Percentiles rank a stretch among this genome's conserved stretches.
These are phyloP conservation scores for Zygoascus sp. DNA, from an alignment of 1,139 yeast species.

Conservation along the genomic window DNA sequence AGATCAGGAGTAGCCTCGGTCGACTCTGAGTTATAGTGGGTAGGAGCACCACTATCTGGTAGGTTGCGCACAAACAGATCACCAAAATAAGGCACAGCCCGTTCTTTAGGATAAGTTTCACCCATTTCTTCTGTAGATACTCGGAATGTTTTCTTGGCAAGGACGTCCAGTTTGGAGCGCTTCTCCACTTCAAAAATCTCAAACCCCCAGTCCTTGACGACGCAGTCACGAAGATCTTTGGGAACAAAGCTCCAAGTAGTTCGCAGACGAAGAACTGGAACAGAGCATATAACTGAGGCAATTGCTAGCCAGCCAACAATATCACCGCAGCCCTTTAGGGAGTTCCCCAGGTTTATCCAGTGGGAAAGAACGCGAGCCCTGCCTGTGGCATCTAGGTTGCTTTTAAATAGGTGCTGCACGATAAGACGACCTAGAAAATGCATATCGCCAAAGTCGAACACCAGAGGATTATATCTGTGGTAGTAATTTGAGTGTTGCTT, in stretches of 20 bases:
- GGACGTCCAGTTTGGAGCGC: slow-evolving; percentile 55
- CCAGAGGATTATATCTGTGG: slow-evolving; percentile 50
- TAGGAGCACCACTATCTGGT: not conserved
- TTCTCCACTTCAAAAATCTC: slow-evolving; percentile 86
- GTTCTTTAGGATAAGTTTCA: slow-evolving; percentile 64
- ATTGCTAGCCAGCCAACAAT: slow-evolving; percentile 95
- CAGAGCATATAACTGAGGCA: slow-evolving; percentile 76
- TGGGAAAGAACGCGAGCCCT: slow-evolving; percentile 68
- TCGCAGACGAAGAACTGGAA: slow-evolving; percentile 70
- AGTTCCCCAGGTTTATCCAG: slow-evolving; percentile 85
- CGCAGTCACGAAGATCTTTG: slow-evolving; percentile 52
- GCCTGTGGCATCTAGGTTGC: slow-evolving; percentile 30
- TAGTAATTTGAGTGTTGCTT: slow-evolving; percentile 39
- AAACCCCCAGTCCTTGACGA: slow-evolving; percentile 88
- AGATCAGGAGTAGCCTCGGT: slow-evolving; percentile 6
- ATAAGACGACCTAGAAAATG: slow-evolving; percentile 75
- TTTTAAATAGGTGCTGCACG: slow-evolving; percentile 65
- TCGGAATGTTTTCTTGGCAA: slow-evolving; percentile 51
- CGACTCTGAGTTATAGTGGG: not conserved
- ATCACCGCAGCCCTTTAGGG: slow-evolving; percentile 76
- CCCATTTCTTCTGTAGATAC: slow-evolving; percentile 91
- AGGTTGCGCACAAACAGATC: slow-evolving; percentile 52
- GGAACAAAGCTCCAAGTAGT: slow-evolving; percentile 76
- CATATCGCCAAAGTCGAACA: slow-evolving; percentile 67
- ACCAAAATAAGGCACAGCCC: slow-evolving; percentile 88